Base-by-base conservation (phyloP, 2,329 filamentous ascomycete genomes). In the Colletotrichum navitas region DNA sequence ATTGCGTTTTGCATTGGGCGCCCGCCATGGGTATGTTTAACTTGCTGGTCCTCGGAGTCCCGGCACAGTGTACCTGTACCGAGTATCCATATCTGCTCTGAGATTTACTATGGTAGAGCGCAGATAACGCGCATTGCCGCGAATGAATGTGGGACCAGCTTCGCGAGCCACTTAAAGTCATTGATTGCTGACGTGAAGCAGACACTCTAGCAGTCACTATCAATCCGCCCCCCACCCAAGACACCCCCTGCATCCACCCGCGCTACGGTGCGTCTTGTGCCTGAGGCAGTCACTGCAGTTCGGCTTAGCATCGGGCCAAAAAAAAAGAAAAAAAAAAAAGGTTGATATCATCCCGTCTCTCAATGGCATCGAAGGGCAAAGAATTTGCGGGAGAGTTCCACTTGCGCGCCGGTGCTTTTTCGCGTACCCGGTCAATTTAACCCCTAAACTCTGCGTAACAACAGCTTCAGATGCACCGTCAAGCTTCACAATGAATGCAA, bases 401-500 rank as follows among this genome's bases (percentile, higher is more conserved):
- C 66, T 59, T 66, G 61, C 55, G 52, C 55, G 66, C 49, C 55
- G 49, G 58, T 72, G 70, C 66, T 58, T 71, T 66, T 62, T 52
- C 41, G 51, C 70, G 43, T 47, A 66, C 54, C 61, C 61, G 45
- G 55, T 49, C 49, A 58, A 71, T 58, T 72, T 71, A 69, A 62
- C 55, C 49, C 61, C 62, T 47, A 56, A 72, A 65, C 61, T 71
- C 61, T 61, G 36, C 66, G 36, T 61, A 41, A 56, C 32, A 18
- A 66, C n/a, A 54, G 65, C 65, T 63, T 70, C 45, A 72, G 66
- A 72, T 72, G 70, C 61, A 51, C 70, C 49, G 34, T 61, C 62
- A 63, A 47, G 63, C 63, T 77, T 73, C 77, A 81, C 74, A 54
- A 87, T 87, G 86, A 87, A 86, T 77, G 80, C 85, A 51, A 84